phyloP scores from a whole-genome alignment of 495 filamentous ascomycete species.

The Podospora sp. region DNA sequence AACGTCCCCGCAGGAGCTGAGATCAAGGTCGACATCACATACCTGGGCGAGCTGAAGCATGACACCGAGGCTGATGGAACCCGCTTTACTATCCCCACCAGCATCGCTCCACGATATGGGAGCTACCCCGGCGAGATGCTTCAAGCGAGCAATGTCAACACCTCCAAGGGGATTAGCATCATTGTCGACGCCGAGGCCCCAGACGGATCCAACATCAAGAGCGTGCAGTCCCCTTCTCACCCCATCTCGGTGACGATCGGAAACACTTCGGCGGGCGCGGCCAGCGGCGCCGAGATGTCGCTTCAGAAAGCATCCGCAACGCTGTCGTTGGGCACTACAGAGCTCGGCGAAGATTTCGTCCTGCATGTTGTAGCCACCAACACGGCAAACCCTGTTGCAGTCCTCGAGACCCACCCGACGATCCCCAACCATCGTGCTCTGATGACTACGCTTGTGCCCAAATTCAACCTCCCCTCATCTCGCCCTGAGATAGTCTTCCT shows the following conservation, averaged over 20 bases:
- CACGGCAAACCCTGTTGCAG: constrained; percentile 57
- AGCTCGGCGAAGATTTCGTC: constrained; percentile 56
- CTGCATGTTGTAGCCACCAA: constrained; percentile 60
- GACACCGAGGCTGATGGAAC: constrained; percentile 63
- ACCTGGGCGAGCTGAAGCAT: constrained; percentile 69
- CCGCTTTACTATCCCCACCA: constrained; percentile 65
- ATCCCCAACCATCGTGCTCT: constrained; percentile 63
- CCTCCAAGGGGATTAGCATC: constrained; percentile 54
- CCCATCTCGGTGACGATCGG: constrained; percentile 66
- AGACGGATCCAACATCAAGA: constrained; percentile 56
- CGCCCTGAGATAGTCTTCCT: constrained; percentile 71
- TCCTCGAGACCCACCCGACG: constrained; percentile 64
- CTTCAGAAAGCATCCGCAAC: constrained; percentile 63
- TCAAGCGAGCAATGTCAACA: constrained; percentile 15
- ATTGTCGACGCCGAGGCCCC: constrained; percentile 63
- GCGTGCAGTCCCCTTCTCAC: constrained; percentile 67
- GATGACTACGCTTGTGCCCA: constrained; percentile 69
- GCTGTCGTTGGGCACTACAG: constrained; percentile 50
- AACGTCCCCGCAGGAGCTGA: constrained; percentile 60
- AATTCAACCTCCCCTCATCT: constrained; percentile 57
- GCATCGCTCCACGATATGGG: constrained; percentile 66
- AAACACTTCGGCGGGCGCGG: constrained; percentile 49
- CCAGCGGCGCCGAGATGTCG: constrained; percentile 46
- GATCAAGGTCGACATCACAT: constrained; percentile 61
- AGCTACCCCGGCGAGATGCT: constrained; percentile 38